phyloP scores from a whole-genome alignment of 2,329 filamentous ascomycete genomes.

The Trematosphaeria pertusa region DNA sequence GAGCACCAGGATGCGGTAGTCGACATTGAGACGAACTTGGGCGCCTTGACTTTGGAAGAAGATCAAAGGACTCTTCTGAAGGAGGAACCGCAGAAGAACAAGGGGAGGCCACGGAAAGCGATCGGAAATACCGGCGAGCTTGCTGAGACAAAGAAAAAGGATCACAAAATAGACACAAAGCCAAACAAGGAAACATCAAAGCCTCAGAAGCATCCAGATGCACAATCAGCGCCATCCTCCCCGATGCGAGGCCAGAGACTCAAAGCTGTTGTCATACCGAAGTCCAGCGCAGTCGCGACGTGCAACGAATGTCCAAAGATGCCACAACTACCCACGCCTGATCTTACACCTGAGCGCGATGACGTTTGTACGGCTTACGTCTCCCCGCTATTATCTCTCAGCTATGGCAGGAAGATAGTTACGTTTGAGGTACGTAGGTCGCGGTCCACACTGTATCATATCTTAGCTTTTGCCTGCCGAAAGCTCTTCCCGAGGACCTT shows the following conservation, averaged over 20 bases:
- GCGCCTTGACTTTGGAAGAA: conserved; percentile 9
- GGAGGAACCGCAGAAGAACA: neutral
- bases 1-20: neutral
- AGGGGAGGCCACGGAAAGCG: conserved; percentile 13
- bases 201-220: neutral
- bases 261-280: conserved; percentile 18
- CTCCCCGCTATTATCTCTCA: conserved; percentile 37
- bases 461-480: too few relatives aligned
- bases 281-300: conserved; percentile 15
- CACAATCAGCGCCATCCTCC: conserved; percentile 9
- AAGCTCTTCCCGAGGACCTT: too few relatives aligned
- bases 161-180: conserved; percentile 8
- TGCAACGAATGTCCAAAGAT: too few relatives aligned
- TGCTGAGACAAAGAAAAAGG: conserved; percentile 12
- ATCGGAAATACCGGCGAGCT: conserved; percentile 5
- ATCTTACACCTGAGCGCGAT: conserved; percentile 28
- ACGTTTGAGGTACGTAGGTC: too few relatives aligned
- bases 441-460: too few relatives aligned
- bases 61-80: conserved; percentile 7
- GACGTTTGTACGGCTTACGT: conserved; percentile 35
- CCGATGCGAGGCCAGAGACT: conserved; percentile 16
- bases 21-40: conserved; percentile 9
- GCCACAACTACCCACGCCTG: conserved; percentile 13
- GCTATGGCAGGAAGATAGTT: conserved; percentile 32
- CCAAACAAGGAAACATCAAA: conserved; percentile 8